Conservation (phyloP, 805 yeast species). For the Ogataea philodendri region DNA sequence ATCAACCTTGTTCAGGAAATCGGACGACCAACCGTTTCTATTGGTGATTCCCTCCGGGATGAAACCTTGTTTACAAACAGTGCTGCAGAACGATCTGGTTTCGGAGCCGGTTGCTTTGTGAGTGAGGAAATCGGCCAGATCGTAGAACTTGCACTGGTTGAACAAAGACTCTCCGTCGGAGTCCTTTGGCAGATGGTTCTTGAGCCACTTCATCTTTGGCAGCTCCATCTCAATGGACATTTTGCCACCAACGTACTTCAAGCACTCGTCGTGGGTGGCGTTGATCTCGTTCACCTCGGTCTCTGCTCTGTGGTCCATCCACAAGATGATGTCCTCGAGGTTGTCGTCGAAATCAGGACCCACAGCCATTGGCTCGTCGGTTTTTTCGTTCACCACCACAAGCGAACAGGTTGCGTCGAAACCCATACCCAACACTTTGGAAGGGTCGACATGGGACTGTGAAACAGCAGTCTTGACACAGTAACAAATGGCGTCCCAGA, state of each 20-base stretch:
- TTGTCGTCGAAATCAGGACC: constrained; percentile 83
- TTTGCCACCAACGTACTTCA: constrained; percentile 93
- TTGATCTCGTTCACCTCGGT: constrained; percentile 79
- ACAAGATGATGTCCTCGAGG: constrained; percentile 80
- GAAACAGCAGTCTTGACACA: constrained; percentile 74
- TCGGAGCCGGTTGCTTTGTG: constrained; percentile 87
- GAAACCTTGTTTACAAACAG: constrained; percentile 94
- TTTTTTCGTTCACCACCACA: constrained; percentile 67
- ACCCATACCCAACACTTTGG: constrained; percentile 78
- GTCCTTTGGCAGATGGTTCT: constrained; percentile 69
- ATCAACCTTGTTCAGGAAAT: constrained; percentile 66
- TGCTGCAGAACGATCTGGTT: constrained; percentile 84
- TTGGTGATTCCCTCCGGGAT: constrained; percentile 91
- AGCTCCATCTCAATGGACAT: constrained; percentile 99
- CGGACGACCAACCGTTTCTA: constrained; percentile 89
- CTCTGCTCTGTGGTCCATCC: constrained; percentile 98
- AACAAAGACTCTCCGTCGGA: constrained; percentile 38
- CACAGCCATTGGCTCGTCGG: constrained; percentile 74
- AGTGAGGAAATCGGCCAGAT: constrained; percentile 87
- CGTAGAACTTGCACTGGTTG: constrained; percentile 73
- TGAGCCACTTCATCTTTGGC: constrained; percentile 96
- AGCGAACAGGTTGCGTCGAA: constrained; percentile 97
- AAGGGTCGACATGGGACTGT: constrained; percentile 71
- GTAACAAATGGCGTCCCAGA: constrained; percentile 84
- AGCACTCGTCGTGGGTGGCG: constrained; percentile 70